Evolutionary conservation across 2,329 filamentous ascomycete genomes (phyloP), one percentile per base, ranked within the genome.

Genomic region (Cladobotryum protrusum): DNA sequence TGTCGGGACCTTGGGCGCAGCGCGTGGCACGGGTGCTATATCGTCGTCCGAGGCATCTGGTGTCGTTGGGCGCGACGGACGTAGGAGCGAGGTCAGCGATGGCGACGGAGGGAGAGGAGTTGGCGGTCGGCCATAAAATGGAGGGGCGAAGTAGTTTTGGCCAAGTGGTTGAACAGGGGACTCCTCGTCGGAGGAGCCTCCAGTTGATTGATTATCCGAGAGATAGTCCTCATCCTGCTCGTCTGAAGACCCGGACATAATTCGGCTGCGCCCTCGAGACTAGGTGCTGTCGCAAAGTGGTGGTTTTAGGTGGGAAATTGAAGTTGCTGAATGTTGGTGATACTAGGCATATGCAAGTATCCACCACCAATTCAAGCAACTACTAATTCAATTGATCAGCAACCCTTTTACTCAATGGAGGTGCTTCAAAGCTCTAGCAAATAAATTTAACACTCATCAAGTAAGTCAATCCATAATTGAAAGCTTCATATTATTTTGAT

Each of bases 111-210:
- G 93, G 0, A 97, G 76, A 3, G 93, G 92, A 2, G 90, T 96
- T 0, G 93, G 93, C n/a, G 93, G 93, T 3, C 92, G 83, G 56
- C 95, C 95, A 75, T 99, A 99, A 75, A 97, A 97, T 14, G 93
- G 93, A 20, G 93, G 93, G 45, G 78, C 78, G 56, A 82, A 82
- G 64, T 77, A 75, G 67, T 80, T 78, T 52, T 75, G 76, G 44
- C 72, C 73, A 17, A 73, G 65, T 11, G 72, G 73, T 14, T 68
- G 73, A 11, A 72, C 73, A 4, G 69, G 69, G 7, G 67, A 66
- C 40, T 67, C 66, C 41, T 67, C 63, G 39, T 60, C 63, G 5
- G 62, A 66, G 1, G 66, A 66, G 50, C 60, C 61, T 2, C 19
- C 40, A n/a, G 47, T 46, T 2, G 61, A 65, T 19, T 63, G 63